Percentiles rank a stretch among this genome's conserved stretches.
Conservation (phyloP, 768 basidiomycete species). For the Naganishia vaughanmartiniae region DNA sequence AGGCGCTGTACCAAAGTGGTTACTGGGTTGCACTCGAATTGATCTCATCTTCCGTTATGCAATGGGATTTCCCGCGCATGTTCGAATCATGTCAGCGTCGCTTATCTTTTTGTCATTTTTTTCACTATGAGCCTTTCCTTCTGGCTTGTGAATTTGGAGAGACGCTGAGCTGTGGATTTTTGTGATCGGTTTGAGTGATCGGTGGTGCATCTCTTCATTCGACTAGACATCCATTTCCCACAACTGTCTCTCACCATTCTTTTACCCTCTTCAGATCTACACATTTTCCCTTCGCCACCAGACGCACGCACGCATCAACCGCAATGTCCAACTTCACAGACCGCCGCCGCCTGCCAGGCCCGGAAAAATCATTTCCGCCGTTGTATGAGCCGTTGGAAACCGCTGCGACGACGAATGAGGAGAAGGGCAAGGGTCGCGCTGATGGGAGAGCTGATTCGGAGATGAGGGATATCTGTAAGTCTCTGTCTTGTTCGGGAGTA, state of each 20-base stretch:
- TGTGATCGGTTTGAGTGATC: too few relatives aligned
- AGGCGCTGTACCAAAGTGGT: constrained; percentile 20
- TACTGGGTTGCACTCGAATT: constrained; percentile 19
- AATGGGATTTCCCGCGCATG: constrained; percentile 16
- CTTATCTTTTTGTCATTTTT: not conserved
- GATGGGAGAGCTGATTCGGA: not conserved
- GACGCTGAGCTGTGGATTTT: too few relatives aligned
- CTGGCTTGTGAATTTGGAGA: too few relatives aligned
- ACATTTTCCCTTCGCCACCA: too few relatives aligned
- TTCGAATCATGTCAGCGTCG: constrained; percentile 22
- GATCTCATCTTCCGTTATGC: not conserved
- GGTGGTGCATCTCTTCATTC: too few relatives aligned
- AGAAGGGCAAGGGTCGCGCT: constrained; percentile 9
- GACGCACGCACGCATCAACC: too few relatives aligned
- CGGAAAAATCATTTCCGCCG: constrained; percentile 12
- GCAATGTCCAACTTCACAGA: not conserved
- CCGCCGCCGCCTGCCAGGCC: constrained; percentile 10
- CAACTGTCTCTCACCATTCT: too few relatives aligned
- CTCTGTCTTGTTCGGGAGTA: not conserved
- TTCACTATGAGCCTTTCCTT: too few relatives aligned
- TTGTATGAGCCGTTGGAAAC: not conserved
- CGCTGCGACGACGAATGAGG: not conserved
- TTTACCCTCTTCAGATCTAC: too few relatives aligned
- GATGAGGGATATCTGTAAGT: constrained; percentile 13
- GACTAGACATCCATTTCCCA: too few relatives aligned